phyloP scores from a whole-genome alignment of 345 rosid species.

The Dimocarpus longan region DNA sequence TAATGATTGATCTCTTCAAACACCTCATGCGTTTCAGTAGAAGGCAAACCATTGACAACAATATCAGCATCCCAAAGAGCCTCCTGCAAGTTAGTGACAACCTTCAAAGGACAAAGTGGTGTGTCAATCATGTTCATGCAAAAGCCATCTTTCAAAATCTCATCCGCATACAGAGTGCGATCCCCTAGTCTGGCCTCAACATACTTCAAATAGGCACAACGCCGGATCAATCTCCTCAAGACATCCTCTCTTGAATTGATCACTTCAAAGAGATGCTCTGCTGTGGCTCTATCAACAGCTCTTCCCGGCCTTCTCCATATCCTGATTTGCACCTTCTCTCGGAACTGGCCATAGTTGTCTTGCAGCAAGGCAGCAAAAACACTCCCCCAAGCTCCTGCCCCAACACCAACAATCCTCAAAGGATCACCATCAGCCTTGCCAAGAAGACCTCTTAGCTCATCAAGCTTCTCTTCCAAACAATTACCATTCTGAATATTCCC shows the following conservation, averaged over 20 bases:
- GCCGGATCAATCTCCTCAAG: conserved; percentile 68
- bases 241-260: conserved; percentile 83
- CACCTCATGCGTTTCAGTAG: conserved; percentile 65
- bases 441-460: conserved; percentile 54
- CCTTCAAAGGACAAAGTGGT: conserved; percentile 79
- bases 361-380: conserved; percentile 77
- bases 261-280: conserved; percentile 77
- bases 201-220: conserved; percentile 80
- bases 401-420: conserved; percentile 73
- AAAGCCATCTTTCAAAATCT: conserved; percentile 82
- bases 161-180: conserved; percentile 69
- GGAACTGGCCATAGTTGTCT: conserved; percentile 66
- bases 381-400: conserved; percentile 93
- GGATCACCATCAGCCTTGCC: conserved; percentile 70
- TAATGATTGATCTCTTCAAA: conserved; percentile 67
- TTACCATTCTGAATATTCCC: conserved; percentile 49
- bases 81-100: conserved; percentile 80
- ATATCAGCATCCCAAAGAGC: conserved; percentile 89
- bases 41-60: conserved; percentile 77
- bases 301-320: conserved; percentile 78
- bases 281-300: conserved; percentile 69
- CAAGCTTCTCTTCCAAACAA: conserved; percentile 69
- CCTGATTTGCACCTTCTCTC: conserved; percentile 74
- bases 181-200: conserved; percentile 84
- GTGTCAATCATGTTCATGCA: conserved; percentile 86